Evolutionary conservation across 1,139 yeast genomes (phyloP), one percentile per base, ranked within the genome.

Genomic region (Dujonia santamariae): DNA sequence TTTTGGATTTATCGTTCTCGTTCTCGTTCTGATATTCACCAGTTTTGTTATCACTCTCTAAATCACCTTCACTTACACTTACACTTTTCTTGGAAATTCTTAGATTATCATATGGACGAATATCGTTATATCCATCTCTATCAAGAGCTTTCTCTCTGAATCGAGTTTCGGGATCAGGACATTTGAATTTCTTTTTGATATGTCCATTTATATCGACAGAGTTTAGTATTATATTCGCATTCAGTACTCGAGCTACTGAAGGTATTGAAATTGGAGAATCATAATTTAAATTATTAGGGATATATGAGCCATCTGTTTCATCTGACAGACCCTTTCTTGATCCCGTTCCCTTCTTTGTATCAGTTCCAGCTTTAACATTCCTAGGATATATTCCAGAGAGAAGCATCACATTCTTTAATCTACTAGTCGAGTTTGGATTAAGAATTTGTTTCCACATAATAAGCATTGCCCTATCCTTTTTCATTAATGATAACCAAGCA

Each of bases 401-500:
- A n/a, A 17, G 30, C 14, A 27, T 15, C 20, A 27, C 7, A 14
- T 9, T 9, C 9, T 27, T 27, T 11, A 11, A 9, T 16, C 6
- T 6, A 21, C 19, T 4, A 4, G 14, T 17, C 18, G n/a, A 8
- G 20, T 18, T 7, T n/a, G 30, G 7, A 5, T 15, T 11, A 12
- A 27, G 20, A 17, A 6, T 7, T 17, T 27, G 19, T n/a, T n/a
- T n/a, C 40, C 23, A 26, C 15, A 31, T 5, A 8, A 14, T 8
- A 38, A 26, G 44, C 25, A 63, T 44, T 3, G 55, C 62, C 3
- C 45, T 43, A 40, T 70, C 76, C 33, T 57, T 56, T 36, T 54
- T 50, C 43, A 67, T 45, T 9, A 70, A 41, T 0, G 74, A 53
- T 4, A 67, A 42, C 63, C 74, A 63, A 0, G 75, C 52, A 36